A percentile compares a stretch with the other conserved stretches of the same genome.
Evolutionary conservation across 2,329 filamentous ascomycete genomes (phyloP).

Genomic region (Fonsecaea pugnacius): DNA sequence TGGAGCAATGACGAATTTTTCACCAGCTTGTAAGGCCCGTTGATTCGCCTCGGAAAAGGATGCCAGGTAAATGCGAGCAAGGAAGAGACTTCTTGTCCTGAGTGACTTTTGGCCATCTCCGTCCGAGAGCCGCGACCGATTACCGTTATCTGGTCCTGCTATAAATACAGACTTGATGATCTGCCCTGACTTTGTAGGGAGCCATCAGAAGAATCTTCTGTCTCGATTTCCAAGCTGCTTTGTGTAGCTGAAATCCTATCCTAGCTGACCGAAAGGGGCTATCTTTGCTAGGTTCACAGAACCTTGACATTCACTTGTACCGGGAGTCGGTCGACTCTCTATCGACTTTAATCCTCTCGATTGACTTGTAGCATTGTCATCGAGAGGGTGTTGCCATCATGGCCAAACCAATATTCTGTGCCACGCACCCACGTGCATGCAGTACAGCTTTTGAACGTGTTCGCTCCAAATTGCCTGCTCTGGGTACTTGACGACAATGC

Average conservation of each 20-base stretch:
- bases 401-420: slow-evolving; percentile 81
- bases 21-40: slow-evolving; percentile 1
- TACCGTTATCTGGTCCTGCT: slow-evolving; percentile 9
- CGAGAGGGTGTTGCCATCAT: slow-evolving; percentile 27
- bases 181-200: background rate
- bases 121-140: slow-evolving; percentile 15
- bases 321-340: slow-evolving; percentile 3
- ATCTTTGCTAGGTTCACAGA: slow-evolving; percentile 22
- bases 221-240: slow-evolving; percentile 5
- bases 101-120: slow-evolving; percentile 12
- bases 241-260: slow-evolving; percentile 6
- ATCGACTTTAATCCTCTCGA: slow-evolving; percentile 14
- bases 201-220: slow-evolving; percentile 1
- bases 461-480: slow-evolving; percentile 6
- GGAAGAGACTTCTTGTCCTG: slow-evolving; percentile 4
- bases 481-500: slow-evolving; percentile 5
- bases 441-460: slow-evolving; percentile 97
- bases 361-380: slow-evolving; percentile 35
- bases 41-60: slow-evolving; percentile 24
- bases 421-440: slow-evolving; percentile 91
- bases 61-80: background rate
- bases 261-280: slow-evolving; percentile 32
- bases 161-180: slow-evolving; percentile 7
- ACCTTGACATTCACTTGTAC: slow-evolving; percentile 32
- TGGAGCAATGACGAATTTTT: slow-evolving; percentile 31